phyloP scores from a whole-genome alignment of 2,329 filamentous ascomycete species.

The Fusarium burgessii region DNA sequence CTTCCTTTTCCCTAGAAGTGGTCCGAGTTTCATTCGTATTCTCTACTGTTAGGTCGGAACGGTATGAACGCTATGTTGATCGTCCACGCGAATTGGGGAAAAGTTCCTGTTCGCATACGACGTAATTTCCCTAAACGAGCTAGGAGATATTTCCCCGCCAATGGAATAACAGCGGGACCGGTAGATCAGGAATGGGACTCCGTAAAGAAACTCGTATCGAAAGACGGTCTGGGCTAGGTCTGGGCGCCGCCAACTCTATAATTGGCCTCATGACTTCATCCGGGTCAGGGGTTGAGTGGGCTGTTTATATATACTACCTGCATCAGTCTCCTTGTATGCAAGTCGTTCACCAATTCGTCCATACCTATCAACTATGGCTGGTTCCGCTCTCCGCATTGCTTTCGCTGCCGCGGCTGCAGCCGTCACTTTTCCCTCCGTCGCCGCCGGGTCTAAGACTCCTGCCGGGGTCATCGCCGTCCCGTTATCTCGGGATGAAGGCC shows the following conservation, averaged over 20 bases:
- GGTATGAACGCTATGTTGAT: background rate
- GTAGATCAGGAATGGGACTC: background rate
- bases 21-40: background rate
- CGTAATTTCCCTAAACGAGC: background rate
- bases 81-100: background rate
- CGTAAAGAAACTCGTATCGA: background rate
- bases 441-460: background rate
- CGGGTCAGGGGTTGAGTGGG: too few species aligned
- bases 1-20: background rate
- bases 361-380: background rate
- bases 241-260: too few species aligned
- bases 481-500: constrained; percentile 3
- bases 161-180: background rate
- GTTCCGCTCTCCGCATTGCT: background rate
- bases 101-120: background rate
- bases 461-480: background rate
- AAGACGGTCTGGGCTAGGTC: background rate
- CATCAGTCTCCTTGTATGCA: background rate
- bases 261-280: background rate
- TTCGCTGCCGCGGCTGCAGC: background rate
- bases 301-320: background rate
- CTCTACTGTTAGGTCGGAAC: background rate
- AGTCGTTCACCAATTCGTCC: background rate
- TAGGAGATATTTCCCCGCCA: accelerated
- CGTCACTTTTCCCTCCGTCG: accelerated